Percentiles rank a stretch among this genome's conserved stretches.
Conservation (phyloP, 2,329 filamentous ascomycete genomes). For the Claviceps quebecensis region DNA sequence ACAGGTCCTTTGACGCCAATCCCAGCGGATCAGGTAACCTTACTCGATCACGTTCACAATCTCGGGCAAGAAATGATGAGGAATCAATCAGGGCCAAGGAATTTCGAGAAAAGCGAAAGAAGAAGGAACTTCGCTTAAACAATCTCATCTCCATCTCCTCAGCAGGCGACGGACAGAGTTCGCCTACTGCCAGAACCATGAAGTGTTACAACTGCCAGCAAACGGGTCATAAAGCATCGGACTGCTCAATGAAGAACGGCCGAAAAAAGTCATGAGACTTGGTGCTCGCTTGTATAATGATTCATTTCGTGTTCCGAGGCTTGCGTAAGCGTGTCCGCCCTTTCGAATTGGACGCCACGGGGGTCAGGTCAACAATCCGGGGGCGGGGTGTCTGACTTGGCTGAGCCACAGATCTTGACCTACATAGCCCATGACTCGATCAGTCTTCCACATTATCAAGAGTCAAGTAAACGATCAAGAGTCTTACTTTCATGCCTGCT, state of each 20-base stretch:
- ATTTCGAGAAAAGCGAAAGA: slow-evolving; percentile 44
- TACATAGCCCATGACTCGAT: not conserved
- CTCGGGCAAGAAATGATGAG: slow-evolving; percentile 13
- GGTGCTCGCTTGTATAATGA: not conserved
- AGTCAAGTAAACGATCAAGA: not conserved
- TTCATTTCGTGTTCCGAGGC: not conserved
- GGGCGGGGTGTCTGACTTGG: not conserved
- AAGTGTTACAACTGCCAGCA: slow-evolving; percentile 49
- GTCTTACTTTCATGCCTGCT: not conserved
- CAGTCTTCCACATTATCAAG: not conserved
- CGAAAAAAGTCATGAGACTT: not conserved
- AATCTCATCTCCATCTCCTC: slow-evolving; percentile 47
- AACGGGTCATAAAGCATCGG: slow-evolving; percentile 42
- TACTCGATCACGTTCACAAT: slow-evolving; percentile 20
- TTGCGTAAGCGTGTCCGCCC: not conserved
- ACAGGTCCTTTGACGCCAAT: slow-evolving; percentile 13
- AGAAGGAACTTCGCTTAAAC: slow-evolving; percentile 55
- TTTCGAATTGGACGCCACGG: not conserved
- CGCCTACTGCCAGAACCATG: slow-evolving; percentile 13
- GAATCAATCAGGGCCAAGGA: slow-evolving; percentile 26
- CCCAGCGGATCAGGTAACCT: slow-evolving; percentile 7
- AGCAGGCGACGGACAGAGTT: slow-evolving; percentile 12
- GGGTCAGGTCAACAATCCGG: not conserved
- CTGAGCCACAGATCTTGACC: not conserved
- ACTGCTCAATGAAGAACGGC: slow-evolving; percentile 32